phyloP scores from a whole-genome alignment of 768 basidiomycete species.

The Lactifluus piperatus region DNA sequence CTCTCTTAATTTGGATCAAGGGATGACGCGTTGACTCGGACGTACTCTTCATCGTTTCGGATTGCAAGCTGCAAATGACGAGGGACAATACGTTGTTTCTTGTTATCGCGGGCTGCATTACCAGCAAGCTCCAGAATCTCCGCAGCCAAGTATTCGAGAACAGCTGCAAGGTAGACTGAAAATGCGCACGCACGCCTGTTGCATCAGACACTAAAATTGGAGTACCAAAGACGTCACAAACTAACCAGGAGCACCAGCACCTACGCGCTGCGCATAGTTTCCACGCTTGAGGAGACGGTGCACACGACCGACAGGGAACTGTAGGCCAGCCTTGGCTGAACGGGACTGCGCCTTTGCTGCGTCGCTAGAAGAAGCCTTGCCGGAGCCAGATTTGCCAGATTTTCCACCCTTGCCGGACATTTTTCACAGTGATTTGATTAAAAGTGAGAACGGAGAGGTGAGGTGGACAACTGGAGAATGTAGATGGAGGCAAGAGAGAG shows the following conservation, averaged over 20 bases:
- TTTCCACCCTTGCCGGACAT: constrained; percentile 51
- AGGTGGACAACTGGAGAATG: not conserved
- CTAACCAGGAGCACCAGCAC: constrained; percentile 77
- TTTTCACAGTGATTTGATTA: constrained; percentile 34
- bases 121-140: constrained; percentile 92
- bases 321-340: constrained; percentile 68
- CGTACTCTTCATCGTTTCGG: constrained; percentile 84
- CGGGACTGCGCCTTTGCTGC: constrained; percentile 50
- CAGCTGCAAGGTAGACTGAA: constrained; percentile 79
- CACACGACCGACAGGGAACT: constrained; percentile 90
- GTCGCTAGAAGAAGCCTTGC: constrained; percentile 36
- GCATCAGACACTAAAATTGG: not conserved
- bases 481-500: not conserved
- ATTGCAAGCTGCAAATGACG: constrained; percentile 90
- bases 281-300: constrained; percentile 83
- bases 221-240: constrained; percentile 1
- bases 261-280: constrained; percentile 81
- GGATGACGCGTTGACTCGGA: constrained; percentile 3
- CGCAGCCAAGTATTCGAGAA: constrained; percentile 86
- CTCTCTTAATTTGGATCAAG: not conserved
- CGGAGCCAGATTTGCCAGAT: constrained; percentile 25
- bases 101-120: constrained; percentile 74
- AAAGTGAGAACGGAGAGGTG: not conserved
- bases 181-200: not conserved
- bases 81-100: constrained; percentile 92